Percentiles rank a stretch among this genome's conserved stretches.
Conservation (phyloP, 768 basidiomycete genomes). For the Coprinopsis cinerea region DNA sequence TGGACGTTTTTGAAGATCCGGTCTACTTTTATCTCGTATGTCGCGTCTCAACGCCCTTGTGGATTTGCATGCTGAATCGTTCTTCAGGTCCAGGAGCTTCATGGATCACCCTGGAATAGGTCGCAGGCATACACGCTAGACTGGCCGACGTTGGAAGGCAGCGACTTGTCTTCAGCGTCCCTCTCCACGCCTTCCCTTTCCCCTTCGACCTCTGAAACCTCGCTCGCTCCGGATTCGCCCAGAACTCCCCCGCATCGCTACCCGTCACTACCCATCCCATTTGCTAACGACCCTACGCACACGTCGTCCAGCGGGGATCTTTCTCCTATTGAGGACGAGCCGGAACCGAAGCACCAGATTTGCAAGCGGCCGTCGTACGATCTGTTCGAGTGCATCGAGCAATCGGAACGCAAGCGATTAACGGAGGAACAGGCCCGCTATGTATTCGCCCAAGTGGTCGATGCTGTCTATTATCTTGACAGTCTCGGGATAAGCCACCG, state of each 20-base stretch:
- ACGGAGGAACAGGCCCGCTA: constrained; percentile 73
- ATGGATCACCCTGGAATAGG: constrained; percentile 84
- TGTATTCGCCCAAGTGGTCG: constrained; percentile 85
- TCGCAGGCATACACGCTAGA: constrained; percentile 25
- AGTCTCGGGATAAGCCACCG: constrained; percentile 84
- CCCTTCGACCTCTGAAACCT: constrained; percentile 32
- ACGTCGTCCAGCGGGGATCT: neutral
- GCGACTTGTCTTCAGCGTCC: constrained; percentile 20
- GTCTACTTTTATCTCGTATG: constrained; percentile 84
- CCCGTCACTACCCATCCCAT: constrained; percentile 3
- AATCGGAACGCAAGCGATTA: constrained; percentile 71
- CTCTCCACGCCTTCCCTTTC: constrained; percentile 50
- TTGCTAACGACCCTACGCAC: neutral
- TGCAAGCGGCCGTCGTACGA: constrained; percentile 81
- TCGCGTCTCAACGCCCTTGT: constrained; percentile 11
- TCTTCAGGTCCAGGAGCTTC: constrained; percentile 80
- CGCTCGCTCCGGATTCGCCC: constrained; percentile 23
- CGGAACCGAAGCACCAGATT: constrained; percentile 29
- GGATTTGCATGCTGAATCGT: neutral
- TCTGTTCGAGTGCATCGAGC: constrained; percentile 93
- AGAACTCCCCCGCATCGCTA: constrained; percentile 21
- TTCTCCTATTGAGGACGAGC: neutral
- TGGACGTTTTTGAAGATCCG: constrained; percentile 80
- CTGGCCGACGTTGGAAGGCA: constrained; percentile 12
- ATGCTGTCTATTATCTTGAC: constrained; percentile 78